These are phyloP conservation scores for Chalciporus piperatus DNA, from an alignment of 768 basidiomycete species.

Conservation along the genomic window DNA sequence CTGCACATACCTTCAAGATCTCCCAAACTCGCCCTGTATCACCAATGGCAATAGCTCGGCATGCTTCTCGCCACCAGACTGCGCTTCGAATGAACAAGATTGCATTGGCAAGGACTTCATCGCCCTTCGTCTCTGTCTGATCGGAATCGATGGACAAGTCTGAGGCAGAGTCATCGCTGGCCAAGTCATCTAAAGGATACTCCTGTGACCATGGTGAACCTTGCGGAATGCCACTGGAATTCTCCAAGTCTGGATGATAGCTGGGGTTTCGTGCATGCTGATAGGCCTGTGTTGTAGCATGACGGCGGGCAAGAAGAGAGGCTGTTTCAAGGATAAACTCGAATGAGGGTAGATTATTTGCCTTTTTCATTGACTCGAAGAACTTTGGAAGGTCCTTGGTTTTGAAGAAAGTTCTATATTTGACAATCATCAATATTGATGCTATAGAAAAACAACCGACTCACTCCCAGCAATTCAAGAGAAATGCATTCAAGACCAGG, in stretches of 20 bases:
- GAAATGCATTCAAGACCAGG: conserved; percentile 18
- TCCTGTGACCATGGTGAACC: too few relatives aligned
- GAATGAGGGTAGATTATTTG: neutral
- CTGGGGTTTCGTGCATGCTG: neutral
- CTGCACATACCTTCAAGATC: conserved; percentile 17
- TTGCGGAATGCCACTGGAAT: neutral
- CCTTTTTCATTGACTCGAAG: neutral
- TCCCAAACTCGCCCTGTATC: conserved; percentile 27
- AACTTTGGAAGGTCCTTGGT: too few relatives aligned
- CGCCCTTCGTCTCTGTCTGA: too few relatives aligned
- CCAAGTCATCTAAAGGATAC: too few relatives aligned
- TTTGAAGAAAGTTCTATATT: too few relatives aligned
- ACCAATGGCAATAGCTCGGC: conserved; percentile 24
- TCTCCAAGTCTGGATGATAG: conserved; percentile 18
- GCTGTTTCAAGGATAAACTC: neutral
- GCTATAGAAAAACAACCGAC: neutral
- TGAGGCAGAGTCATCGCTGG: too few relatives aligned
- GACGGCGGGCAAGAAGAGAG: neutral
- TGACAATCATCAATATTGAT: neutral
- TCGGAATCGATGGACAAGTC: too few relatives aligned
- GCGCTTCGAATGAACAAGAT: conserved; percentile 18
- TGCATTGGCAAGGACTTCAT: too few relatives aligned
- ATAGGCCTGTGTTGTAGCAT: neutral
- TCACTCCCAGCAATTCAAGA: conserved; percentile 22
- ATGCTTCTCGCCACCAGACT: conserved; percentile 25